These are phyloP conservation scores for Penicillium sp. DNA, from an alignment of 2,329 filamentous ascomycete species.

Conservation along the genomic window DNA sequence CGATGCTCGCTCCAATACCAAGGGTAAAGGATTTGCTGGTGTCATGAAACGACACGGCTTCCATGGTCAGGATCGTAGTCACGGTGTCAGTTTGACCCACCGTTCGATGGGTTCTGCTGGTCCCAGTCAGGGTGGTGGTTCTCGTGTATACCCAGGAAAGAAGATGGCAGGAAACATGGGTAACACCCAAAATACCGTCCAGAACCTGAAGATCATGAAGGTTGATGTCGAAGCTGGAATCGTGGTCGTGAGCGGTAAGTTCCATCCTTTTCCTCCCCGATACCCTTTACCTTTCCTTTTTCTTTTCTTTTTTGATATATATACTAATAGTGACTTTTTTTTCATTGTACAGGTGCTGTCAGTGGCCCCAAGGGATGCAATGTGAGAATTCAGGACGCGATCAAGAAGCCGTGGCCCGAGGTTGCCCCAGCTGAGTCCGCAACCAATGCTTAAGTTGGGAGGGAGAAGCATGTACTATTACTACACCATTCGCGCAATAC, in stretches of 20 bases:
- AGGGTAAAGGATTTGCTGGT: constrained; percentile 92
- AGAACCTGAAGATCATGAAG: constrained; percentile 87
- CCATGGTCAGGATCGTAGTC: constrained; percentile 80
- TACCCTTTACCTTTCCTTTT: background rate
- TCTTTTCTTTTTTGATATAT: background rate
- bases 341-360: constrained; percentile 59
- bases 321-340: constrained; percentile 10
- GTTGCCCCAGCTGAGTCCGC: constrained; percentile 36
- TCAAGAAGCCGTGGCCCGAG: constrained; percentile 77
- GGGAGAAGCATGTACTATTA: constrained; percentile 37
- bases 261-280: background rate
- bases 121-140: constrained; percentile 87
- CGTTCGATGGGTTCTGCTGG: constrained; percentile 87
- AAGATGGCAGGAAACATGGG: constrained; percentile 98
- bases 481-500: constrained; percentile 33
- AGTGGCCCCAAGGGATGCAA: constrained; percentile 84
- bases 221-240: constrained; percentile 85
- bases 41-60: constrained; percentile 98
- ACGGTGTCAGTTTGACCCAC: constrained; percentile 95
- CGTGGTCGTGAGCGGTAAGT: constrained; percentile 76
- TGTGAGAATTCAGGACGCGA: constrained; percentile 83
- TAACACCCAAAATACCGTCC: constrained; percentile 79
- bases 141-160: constrained; percentile 90
- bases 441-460: constrained; percentile 13
- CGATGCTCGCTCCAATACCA: constrained; percentile 74